A percentile compares a stretch with the other conserved stretches of the same genome.
Conservation (phyloP, 345 rosid genomes). For the Moricandia moricandioides region DNA sequence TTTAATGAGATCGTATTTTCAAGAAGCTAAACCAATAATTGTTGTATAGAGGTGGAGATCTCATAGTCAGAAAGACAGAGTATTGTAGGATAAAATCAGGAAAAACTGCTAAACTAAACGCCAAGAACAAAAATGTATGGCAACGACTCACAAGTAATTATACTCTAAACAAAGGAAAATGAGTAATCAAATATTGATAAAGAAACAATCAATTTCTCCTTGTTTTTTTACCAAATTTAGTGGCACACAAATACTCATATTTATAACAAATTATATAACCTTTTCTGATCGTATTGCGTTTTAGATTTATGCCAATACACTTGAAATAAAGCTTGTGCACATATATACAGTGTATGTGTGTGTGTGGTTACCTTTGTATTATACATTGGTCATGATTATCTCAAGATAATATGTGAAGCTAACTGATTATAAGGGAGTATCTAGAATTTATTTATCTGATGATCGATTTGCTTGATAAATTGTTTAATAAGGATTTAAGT, state of each 20-base stretch:
- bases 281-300: no score
- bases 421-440: background rate
- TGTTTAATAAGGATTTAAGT: background rate
- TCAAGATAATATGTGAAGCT: background rate
- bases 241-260: background rate
- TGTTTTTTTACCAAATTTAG: background rate
- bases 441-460: background rate
- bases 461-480: background rate
- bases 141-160: background rate
- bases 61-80: slow-evolving; percentile 27
- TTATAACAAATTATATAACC: no score
- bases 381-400: background rate
- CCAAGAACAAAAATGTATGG: slow-evolving; percentile 23
- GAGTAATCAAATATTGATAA: background rate
- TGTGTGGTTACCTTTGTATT: background rate
- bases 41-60: background rate
- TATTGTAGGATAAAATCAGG: slow-evolving; percentile 4
- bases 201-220: background rate
- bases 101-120: slow-evolving; percentile 20
- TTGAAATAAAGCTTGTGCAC: no score
- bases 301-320: background rate
- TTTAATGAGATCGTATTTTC: background rate
- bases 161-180: background rate
- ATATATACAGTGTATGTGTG: no score
- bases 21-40: background rate